These are phyloP conservation scores for Colletotrichum viniferum DNA, from an alignment of 2,329 filamentous ascomycete genomes.

Conservation along the genomic window DNA sequence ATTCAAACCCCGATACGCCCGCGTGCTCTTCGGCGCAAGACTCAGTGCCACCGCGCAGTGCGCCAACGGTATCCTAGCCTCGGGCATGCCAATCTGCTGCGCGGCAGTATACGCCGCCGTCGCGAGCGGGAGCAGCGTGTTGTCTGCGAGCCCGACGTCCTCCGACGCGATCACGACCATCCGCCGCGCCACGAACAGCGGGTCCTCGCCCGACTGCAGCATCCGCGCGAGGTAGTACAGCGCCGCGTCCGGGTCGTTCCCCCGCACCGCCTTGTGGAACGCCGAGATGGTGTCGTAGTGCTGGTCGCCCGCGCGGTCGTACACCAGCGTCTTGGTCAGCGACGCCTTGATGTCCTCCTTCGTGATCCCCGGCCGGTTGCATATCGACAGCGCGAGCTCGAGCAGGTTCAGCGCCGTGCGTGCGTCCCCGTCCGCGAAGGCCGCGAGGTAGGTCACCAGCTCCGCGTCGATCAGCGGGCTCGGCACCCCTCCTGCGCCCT, in stretches of 20 bases:
- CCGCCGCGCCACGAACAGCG: slow-evolving; percentile 87
- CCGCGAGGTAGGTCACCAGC: slow-evolving; percentile 79
- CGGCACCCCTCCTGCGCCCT: slow-evolving; percentile 28
- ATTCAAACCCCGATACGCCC: slow-evolving; percentile 79
- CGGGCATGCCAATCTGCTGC: slow-evolving; percentile 93
- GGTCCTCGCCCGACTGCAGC: slow-evolving; percentile 94
- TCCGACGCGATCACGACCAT: slow-evolving; percentile 96
- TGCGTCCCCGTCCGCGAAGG: slow-evolving; percentile 91
- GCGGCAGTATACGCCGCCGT: slow-evolving; percentile 86
- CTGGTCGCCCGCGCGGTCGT: slow-evolving; percentile 92
- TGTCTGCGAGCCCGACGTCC: slow-evolving; percentile 91
- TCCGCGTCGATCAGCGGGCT: slow-evolving; percentile 74
- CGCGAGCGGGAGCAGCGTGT: slow-evolving; percentile 79
- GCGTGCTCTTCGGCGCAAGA: slow-evolving; percentile 83
- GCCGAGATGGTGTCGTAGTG: slow-evolving; percentile 98
- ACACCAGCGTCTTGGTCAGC: slow-evolving; percentile 90
- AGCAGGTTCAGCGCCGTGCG: slow-evolving; percentile 91
- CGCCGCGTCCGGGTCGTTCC: slow-evolving; percentile 83
- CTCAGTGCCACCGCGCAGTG: slow-evolving; percentile 85
- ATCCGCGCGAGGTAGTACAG: slow-evolving; percentile 96
- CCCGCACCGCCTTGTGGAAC: slow-evolving; percentile 94
- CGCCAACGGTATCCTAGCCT: slow-evolving; percentile 89
- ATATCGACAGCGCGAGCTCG: slow-evolving; percentile 83
- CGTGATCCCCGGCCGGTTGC: slow-evolving; percentile 66
- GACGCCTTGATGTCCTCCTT: slow-evolving; percentile 79